Conservation (phyloP, 23 red algal genomes). For the Agarophyton chilense region DNA sequence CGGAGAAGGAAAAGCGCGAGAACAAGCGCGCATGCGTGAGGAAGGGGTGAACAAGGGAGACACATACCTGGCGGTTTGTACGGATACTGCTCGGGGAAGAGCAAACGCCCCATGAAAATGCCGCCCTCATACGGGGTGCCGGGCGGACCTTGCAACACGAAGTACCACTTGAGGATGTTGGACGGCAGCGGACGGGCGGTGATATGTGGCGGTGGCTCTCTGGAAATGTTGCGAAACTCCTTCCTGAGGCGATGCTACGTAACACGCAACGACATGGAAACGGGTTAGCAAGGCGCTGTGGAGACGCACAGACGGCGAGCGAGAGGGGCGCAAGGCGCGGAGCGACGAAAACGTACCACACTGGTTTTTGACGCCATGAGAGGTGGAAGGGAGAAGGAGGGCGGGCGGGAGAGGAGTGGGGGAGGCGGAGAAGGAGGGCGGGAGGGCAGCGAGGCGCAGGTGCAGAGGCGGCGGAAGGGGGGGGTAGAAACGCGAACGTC, state of each 20-base stretch:
- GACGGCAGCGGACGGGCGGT: slow-evolving; percentile 82
- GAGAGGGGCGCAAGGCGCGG: not conserved
- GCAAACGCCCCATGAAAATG: slow-evolving; percentile 81
- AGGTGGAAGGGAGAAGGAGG: not conserved
- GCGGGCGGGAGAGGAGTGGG: not conserved
- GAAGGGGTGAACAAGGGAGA: not conserved
- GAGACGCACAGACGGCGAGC: not conserved
- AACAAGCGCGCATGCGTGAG: not conserved
- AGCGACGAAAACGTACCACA: slow-evolving; percentile 34
- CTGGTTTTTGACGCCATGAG: slow-evolving; percentile 68
- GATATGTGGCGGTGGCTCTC: slow-evolving; percentile 84
- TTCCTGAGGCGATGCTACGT: slow-evolving; percentile 79
- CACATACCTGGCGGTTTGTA: slow-evolving; percentile 88
- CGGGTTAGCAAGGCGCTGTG: not conserved
- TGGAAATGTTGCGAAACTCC: slow-evolving; percentile 84
- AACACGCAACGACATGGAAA: not conserved
- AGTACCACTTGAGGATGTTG: slow-evolving; percentile 93
- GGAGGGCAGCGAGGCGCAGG: too few relatives aligned
- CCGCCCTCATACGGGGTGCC: slow-evolving; percentile 84
- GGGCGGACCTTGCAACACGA: slow-evolving; percentile 79
- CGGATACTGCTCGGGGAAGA: slow-evolving; percentile 89
- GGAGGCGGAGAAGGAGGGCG: not conserved
- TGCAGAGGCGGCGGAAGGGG: too few relatives aligned
- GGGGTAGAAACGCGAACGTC: too few relatives aligned
- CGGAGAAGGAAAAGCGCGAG: not conserved